These are phyloP conservation scores for Arctium lappa DNA, from an alignment of 129 eudicot species.

Conservation along the genomic window DNA sequence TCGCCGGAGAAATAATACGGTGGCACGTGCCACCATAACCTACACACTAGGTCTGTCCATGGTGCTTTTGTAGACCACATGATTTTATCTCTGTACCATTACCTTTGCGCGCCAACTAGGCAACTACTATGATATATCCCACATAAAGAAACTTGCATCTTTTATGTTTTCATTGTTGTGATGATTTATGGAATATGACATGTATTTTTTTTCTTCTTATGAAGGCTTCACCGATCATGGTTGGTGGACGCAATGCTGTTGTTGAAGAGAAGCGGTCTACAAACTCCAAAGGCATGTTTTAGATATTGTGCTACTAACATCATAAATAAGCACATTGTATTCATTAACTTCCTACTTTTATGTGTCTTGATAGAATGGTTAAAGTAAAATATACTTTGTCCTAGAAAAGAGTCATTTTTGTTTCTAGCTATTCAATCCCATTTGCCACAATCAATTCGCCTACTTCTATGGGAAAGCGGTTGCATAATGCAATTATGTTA, in stretches of 20 bases:
- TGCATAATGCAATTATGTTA: not conserved
- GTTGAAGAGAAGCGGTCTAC: conserved; percentile 92
- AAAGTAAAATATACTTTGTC: not conserved
- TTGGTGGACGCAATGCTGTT: conserved; percentile 53
- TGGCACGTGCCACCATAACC: no score
- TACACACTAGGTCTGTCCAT: no score
- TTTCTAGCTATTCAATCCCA: not conserved
- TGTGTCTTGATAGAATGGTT: not conserved
- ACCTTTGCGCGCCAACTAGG: not conserved
- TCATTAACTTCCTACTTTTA: not conserved
- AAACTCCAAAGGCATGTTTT: conserved; percentile 57
- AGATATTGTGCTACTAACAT: not conserved
- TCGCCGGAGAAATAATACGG: no score
- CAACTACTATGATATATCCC: not conserved
- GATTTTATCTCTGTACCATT: not conserved
- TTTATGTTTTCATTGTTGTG: not conserved
- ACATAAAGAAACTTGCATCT: not conserved
- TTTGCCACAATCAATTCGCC: no score
- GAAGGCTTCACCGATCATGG: conserved; percentile 71
- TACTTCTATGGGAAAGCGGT: not conserved
- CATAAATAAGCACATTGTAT: not conserved
- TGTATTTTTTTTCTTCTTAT: not conserved
- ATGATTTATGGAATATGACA: not conserved
- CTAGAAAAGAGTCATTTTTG: not conserved
- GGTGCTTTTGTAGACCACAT: not conserved